Evolutionary conservation across 1,284 basidiomycete genomes (phyloP).

Genomic region (Ustilago hordei): DNA sequence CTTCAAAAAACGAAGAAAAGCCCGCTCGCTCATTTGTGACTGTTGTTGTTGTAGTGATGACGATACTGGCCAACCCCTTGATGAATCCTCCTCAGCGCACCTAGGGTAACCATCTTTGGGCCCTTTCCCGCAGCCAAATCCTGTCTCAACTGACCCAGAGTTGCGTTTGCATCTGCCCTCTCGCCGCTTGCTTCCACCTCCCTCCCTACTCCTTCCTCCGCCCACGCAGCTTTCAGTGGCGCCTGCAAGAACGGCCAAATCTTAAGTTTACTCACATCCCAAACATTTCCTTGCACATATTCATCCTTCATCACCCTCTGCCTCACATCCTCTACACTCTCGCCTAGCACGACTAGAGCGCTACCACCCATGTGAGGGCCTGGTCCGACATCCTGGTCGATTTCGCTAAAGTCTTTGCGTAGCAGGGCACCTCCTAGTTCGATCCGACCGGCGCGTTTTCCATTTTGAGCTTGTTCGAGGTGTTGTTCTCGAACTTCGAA

Average conservation of each 20-base stretch:
- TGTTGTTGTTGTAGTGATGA: neutral
- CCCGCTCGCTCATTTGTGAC: slow-evolving; percentile 4
- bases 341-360: slow-evolving; percentile 50
- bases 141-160: slow-evolving; percentile 48
- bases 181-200: neutral
- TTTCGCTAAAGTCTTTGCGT: slow-evolving; percentile 46
- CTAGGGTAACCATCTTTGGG: slow-evolving; percentile 43
- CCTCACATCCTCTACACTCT: slow-evolving; percentile 55
- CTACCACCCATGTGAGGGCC: slow-evolving; percentile 47
- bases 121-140: slow-evolving; percentile 46
- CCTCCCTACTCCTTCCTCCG: neutral
- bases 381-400: slow-evolving; percentile 48
- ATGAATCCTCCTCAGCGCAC: slow-evolving; percentile 47
- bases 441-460: slow-evolving; percentile 53
- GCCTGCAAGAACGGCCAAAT: slow-evolving; percentile 59
- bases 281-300: slow-evolving; percentile 51
- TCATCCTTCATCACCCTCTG: slow-evolving; percentile 51
- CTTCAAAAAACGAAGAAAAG: neutral
- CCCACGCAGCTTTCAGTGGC: slow-evolving; percentile 15
- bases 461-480: slow-evolving; percentile 47
- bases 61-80: slow-evolving; percentile 19
- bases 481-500: slow-evolving; percentile 60
- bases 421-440: slow-evolving; percentile 58
- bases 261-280: slow-evolving; percentile 45
- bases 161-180: slow-evolving; percentile 30